A percentile compares a stretch with the other conserved stretches of the same genome.
These are phyloP conservation scores for Boletus patriciae DNA, from an alignment of 768 basidiomycete genomes.

Conservation along the genomic window DNA sequence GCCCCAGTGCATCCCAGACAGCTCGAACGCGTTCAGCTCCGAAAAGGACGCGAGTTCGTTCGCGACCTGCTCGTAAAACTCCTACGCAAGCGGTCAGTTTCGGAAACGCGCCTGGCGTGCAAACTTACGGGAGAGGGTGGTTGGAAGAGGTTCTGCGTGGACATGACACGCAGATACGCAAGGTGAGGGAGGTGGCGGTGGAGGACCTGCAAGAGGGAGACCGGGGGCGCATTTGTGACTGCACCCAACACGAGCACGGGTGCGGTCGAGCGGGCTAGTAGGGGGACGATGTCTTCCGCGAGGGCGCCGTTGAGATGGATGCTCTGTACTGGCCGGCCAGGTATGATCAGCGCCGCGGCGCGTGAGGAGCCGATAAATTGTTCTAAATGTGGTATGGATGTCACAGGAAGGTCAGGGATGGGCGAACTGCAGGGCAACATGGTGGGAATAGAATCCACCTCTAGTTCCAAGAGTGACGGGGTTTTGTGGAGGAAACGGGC, in stretches of 20 bases:
- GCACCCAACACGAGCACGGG: slow-evolving; percentile 58
- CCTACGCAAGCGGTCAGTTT: slow-evolving; percentile 37
- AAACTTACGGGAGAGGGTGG: slow-evolving; percentile 48
- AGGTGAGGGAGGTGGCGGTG: slow-evolving; percentile 58
- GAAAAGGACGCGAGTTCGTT: slow-evolving; percentile 56
- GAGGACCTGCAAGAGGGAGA: slow-evolving; percentile 57
- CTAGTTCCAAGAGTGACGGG: slow-evolving; percentile 55
- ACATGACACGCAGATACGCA: slow-evolving; percentile 64
- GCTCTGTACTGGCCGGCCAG: slow-evolving; percentile 63
- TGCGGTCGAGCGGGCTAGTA: slow-evolving; percentile 49
- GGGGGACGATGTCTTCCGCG: slow-evolving; percentile 53
- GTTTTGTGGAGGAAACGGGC: slow-evolving; percentile 57
- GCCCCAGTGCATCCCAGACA: slow-evolving; percentile 75
- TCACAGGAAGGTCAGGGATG: slow-evolving; percentile 26
- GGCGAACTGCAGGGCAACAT: slow-evolving; percentile 21
- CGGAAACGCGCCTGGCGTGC: neutral
- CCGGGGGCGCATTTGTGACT: slow-evolving; percentile 56
- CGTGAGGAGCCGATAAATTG: slow-evolving; percentile 63
- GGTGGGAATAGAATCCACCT: slow-evolving; percentile 45
- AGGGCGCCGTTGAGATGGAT: slow-evolving; percentile 63
- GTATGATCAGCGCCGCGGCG: slow-evolving; percentile 55
- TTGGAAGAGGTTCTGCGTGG: slow-evolving; percentile 50
- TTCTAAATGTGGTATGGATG: slow-evolving; percentile 45
- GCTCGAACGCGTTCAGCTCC: slow-evolving; percentile 66
- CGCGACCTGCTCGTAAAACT: slow-evolving; percentile 63